A percentile compares a stretch with the other conserved stretches of the same genome.
These are phyloP conservation scores for Fusarium graminum DNA, from an alignment of 2,329 filamentous ascomycete genomes.

Conservation along the genomic window DNA sequence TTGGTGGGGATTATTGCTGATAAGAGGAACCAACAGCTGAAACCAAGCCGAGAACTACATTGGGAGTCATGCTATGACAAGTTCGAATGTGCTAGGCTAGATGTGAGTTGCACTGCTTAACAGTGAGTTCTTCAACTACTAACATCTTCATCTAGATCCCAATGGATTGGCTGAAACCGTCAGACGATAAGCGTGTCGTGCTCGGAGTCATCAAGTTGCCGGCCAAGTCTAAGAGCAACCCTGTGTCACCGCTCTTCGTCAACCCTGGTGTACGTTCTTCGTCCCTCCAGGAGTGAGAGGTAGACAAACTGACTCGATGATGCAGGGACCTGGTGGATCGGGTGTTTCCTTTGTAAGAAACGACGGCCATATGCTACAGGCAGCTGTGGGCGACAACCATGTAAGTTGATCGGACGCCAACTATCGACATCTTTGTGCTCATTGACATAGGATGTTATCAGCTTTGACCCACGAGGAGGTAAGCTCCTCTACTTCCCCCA, in stretches of 20 bases:
- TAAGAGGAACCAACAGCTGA: slow-evolving; percentile 51
- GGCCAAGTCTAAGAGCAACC: slow-evolving; percentile 48
- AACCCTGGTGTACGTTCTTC: slow-evolving; percentile 53
- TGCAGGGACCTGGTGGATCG: slow-evolving; percentile 63
- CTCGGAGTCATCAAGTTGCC: slow-evolving; percentile 52
- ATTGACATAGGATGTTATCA: slow-evolving; percentile 59
- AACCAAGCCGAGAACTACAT: slow-evolving; percentile 47
- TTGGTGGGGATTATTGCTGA: background rate
- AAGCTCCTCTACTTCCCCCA: slow-evolving; percentile 16
- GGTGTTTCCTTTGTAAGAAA: slow-evolving; percentile 55
- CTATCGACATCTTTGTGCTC: background rate
- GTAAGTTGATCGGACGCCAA: slow-evolving; percentile 48
- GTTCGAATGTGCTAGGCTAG: slow-evolving; percentile 53
- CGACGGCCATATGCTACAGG: slow-evolving; percentile 55
- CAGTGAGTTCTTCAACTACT: background rate
- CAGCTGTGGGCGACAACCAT: slow-evolving; percentile 62
- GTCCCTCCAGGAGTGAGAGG: background rate
- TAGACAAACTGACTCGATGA: background rate
- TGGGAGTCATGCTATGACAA: slow-evolving; percentile 53
- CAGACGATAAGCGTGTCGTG: slow-evolving; percentile 48
- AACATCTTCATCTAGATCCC: slow-evolving; percentile 48
- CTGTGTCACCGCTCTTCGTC: slow-evolving; percentile 52
- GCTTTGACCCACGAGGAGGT: slow-evolving; percentile 65
- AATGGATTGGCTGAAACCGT: slow-evolving; percentile 53
- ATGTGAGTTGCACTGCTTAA: slow-evolving; percentile 42